Evolutionary conservation across 345 rosid species (phyloP).

Genomic region (Limnanthes douglasii): DNA sequence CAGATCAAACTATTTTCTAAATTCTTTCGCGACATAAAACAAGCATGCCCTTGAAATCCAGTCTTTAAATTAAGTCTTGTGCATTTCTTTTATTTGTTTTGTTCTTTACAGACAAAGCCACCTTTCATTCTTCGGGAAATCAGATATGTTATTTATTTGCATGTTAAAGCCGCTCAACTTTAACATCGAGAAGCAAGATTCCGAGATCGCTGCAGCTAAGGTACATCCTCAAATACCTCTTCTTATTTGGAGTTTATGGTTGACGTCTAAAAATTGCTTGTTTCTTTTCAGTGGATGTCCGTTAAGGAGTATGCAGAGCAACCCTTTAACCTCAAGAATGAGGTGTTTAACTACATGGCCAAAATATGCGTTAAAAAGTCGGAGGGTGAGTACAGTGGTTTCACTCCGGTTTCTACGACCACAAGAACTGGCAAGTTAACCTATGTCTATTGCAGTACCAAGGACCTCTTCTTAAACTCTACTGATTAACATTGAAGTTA

Average conservation of each 20-base stretch:
- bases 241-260: neutral
- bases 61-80: too few species aligned
- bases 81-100: conserved; percentile 1
- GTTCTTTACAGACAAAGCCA: conserved; percentile 40
- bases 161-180: conserved; percentile 25
- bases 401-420: conserved; percentile 18
- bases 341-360: conserved; percentile 33
- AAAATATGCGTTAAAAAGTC: conserved; percentile 37
- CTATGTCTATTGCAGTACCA: conserved; percentile 36
- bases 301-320: conserved; percentile 49
- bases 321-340: conserved; percentile 22
- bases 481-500: too few species aligned
- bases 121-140: conserved; percentile 29
- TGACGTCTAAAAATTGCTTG: neutral
- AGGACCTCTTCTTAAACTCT: too few species aligned
- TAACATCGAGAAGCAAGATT: conserved; percentile 32
- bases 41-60: too few species aligned
- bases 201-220: conserved; percentile 50
- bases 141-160: conserved; percentile 48
- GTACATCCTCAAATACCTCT: conserved; percentile 9
- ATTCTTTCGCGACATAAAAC: too few species aligned
- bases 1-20: neutral
- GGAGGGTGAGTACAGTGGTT: conserved; percentile 30
- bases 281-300: conserved; percentile 51
- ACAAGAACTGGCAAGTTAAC: conserved; percentile 33